Base-by-base conservation (phyloP, 1,284 basidiomycete genomes). In the Sporisorium scitamineum region DNA sequence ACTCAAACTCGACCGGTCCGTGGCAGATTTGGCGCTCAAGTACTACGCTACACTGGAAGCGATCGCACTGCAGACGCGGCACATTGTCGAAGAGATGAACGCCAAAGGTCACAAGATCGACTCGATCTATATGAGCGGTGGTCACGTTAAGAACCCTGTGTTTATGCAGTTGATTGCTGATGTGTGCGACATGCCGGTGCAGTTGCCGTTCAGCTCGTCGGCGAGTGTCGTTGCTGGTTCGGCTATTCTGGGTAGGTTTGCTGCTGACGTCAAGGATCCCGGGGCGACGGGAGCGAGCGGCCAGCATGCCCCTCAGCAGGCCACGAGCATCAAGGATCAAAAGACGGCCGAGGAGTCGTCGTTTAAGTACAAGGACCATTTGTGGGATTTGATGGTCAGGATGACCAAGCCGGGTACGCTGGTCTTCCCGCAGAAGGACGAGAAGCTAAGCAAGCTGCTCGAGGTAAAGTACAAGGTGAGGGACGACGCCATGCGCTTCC, bases 301-400 rank as follows among this genome's bases (percentile, higher is more conserved):
- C 18, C 76, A 77, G 76, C 44, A 57, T 44, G 70, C 81, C 82
- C 69, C 60, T 42, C 82, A 68, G 68, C 47, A 76, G 51, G 54
- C 67, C 13, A 84, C 85, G 22, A 31, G 20, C 18, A 64, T 80
- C 6, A 9, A 44, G 14, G 61, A 69, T 27, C 89, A 89, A 71
- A 80, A 84, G 14, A 84, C 87, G 32, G 88, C 87, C 2, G 86
- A 87, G 48, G 83, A 89, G 67, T 87, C 84, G 22, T 88, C 87
- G 45, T 87, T 88, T 67, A 87, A 88, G 66, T 89, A 91, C 78
- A 90, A 90, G 39, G 89, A 91, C 75, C 87, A 88, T 72, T 87
- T 98, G 71, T 99, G 96, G 96, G 89, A 91, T 54, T 92, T 96
- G 77, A 99, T 99, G 96, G 94, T 91, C 61, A 91, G 93, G 79